Percentiles rank a stretch among this genome's conserved stretches.
Evolutionary conservation across 2,329 filamentous ascomycete genomes (phyloP).

Genomic region (Graphilbum fragrans): DNA sequence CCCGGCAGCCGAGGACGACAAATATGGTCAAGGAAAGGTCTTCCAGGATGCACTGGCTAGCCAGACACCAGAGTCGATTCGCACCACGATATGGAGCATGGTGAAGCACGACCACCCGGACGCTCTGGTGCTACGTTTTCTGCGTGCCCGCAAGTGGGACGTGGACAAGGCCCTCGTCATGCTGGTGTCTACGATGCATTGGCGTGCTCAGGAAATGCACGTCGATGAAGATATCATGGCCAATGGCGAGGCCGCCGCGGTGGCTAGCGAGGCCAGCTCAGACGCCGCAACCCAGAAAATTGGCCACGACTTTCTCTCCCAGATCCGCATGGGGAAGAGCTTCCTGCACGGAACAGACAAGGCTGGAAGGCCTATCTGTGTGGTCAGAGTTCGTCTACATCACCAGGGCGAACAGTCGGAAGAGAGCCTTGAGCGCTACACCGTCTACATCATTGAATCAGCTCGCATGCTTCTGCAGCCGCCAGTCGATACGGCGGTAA

Average conservation of each 20-base stretch:
- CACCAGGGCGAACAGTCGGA: slow-evolving; percentile 71
- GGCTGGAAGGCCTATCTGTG: slow-evolving; percentile 71
- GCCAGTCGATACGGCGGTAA: slow-evolving; percentile 83
- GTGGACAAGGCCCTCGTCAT: slow-evolving; percentile 86
- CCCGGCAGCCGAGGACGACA: slow-evolving; percentile 56
- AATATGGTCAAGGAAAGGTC: slow-evolving; percentile 80
- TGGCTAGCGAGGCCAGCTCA: slow-evolving; percentile 42
- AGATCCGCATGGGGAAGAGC: slow-evolving; percentile 84
- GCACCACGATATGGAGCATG: slow-evolving; percentile 81
- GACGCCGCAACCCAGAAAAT: slow-evolving; percentile 52
- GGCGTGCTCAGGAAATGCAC: slow-evolving; percentile 71
- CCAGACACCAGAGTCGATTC: slow-evolving; percentile 65
- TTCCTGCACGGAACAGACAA: slow-evolving; percentile 84
- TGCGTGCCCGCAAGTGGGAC: slow-evolving; percentile 91
- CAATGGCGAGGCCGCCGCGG: slow-evolving; percentile 59
- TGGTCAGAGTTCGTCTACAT: slow-evolving; percentile 74
- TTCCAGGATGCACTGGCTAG: slow-evolving; percentile 73
- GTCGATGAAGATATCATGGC: slow-evolving; percentile 82
- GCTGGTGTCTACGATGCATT: slow-evolving; percentile 88
- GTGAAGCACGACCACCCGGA: slow-evolving; percentile 93
- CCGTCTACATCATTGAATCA: slow-evolving; percentile 89
- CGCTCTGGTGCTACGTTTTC: slow-evolving; percentile 66
- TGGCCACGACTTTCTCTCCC: slow-evolving; percentile 66
- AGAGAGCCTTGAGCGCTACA: slow-evolving; percentile 74
- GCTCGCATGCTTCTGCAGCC: slow-evolving; percentile 69